A percentile compares a stretch with the other conserved stretches of the same genome.
Conservation (phyloP, 768 basidiomycete species). For the Sistotremastrum suecicum region DNA sequence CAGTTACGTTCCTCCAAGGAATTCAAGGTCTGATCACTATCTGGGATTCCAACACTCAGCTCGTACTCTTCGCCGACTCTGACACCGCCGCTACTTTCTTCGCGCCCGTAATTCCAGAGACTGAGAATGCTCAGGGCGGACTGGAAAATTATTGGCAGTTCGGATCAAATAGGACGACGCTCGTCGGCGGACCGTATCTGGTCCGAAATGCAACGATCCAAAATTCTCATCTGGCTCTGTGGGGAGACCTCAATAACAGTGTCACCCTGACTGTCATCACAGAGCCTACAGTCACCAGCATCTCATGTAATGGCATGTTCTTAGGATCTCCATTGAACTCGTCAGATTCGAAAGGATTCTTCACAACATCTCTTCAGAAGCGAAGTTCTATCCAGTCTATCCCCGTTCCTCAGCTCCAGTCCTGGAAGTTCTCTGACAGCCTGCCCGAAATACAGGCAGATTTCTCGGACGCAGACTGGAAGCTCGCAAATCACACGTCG, state of each 20-base stretch:
- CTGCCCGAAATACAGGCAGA: conserved; percentile 48
- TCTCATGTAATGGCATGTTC: conserved; percentile 61
- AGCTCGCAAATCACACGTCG: conserved; percentile 48
- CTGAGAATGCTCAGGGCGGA: conserved; percentile 17
- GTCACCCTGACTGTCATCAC: conserved; percentile 51
- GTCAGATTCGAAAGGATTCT: conserved; percentile 30
- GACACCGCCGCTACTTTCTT: conserved; percentile 60
- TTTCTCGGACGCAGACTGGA: conserved; percentile 57
- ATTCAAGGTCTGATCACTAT: conserved; percentile 43
- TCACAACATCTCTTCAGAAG: conserved; percentile 32
- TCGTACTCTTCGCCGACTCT: conserved; percentile 56
- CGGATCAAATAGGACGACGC: conserved; percentile 54
- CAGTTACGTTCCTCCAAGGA: conserved; percentile 43
- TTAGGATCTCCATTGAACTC: conserved; percentile 11
- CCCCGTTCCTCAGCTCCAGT: conserved; percentile 32
- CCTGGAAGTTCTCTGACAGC: conserved; percentile 68
- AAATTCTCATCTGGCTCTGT: conserved; percentile 31
- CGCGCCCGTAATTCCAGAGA: conserved; percentile 46
- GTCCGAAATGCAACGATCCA: conserved; percentile 26
- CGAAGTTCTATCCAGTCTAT: conserved; percentile 18
- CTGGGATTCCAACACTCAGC: conserved; percentile 51
- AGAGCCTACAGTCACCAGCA: conserved; percentile 31
- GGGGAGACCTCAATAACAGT: conserved; percentile 53
- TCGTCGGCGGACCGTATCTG: conserved; percentile 35
- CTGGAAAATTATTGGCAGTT: conserved; percentile 56